Evolutionary conservation across 2,329 filamentous ascomycete genomes (phyloP), one percentile per base, ranked within the genome.

Genomic region (Purpureocillium lavendulum): DNA sequence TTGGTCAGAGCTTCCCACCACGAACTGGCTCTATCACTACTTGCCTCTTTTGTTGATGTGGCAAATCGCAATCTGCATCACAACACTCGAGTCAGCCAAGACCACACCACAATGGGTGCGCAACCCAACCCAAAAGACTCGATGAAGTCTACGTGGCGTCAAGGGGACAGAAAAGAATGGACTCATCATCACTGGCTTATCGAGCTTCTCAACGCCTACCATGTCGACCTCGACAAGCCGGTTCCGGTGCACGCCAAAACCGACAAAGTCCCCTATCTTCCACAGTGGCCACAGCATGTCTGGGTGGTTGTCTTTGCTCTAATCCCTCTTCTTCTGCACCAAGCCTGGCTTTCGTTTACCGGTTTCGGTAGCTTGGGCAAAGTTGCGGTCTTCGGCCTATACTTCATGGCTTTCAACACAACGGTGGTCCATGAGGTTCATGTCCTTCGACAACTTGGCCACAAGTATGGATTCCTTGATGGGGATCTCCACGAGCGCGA

Each of bases 401-500:
- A 69, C 46, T 56, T 49, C n/a, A 14, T 55, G 3, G 52, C 55
- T 9, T 65, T 67, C 46, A 66, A 65, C 35, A 14, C 54, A 6
- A 62, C 60, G 26, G 59, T 57, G n/a, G 61, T 68, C 33, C 61
- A 59, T 38, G 54, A 66, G 35, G 44, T 66, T 3, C 55, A 61
- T n/a, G 49, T 56, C 6, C 52, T 68, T 7, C 60, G 64, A 8
- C 51, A 53, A 4, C 42, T 67, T 1, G 64, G 60, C 1, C 61
- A 66, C 35, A 43, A 38, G 1, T 51, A 57, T 16, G 66, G 66
- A 5, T 68, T 63, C 40, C 53, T 69, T 2, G 66, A 69, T 41
- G 65, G 66, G 11, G 64, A 69, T 42, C 57, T 61, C 30, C 65
- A 68, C 43, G 58, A 53, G 14, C 59, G 65, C 13, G 65, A 69